A percentile compares a stretch with the other conserved stretches of the same genome.
phyloP scores from a whole-genome alignment of 2,329 filamentous ascomycete species.

The Penicillium griseofulvum region DNA sequence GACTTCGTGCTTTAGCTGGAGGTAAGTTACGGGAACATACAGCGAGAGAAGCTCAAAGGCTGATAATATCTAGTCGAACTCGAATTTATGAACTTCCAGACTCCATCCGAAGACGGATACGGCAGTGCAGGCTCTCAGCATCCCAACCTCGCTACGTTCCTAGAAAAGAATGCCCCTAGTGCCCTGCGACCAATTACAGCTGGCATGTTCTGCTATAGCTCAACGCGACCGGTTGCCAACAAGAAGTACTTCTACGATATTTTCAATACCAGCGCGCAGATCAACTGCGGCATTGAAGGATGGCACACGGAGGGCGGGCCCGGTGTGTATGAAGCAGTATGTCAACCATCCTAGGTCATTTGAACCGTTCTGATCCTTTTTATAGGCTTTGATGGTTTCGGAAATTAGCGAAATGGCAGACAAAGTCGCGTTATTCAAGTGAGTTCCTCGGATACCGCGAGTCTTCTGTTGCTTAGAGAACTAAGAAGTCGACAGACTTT shows the following conservation, averaged over 20 bases:
- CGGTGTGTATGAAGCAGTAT: slow-evolving; percentile 84
- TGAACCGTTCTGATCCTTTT: neutral
- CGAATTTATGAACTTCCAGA: slow-evolving; percentile 61
- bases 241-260: slow-evolving; percentile 86
- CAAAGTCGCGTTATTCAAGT: slow-evolving; percentile 85
- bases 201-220: slow-evolving; percentile 90
- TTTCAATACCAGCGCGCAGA: slow-evolving; percentile 73
- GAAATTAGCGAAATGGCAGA: slow-evolving; percentile 87
- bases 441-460: slow-evolving; percentile 15
- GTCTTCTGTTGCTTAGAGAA: neutral
- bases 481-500: slow-evolving; percentile 52
- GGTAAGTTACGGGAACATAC: slow-evolving; percentile 52
- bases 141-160: slow-evolving; percentile 72
- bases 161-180: slow-evolving; percentile 67
- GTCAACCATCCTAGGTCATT: neutral
- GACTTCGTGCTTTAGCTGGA: slow-evolving; percentile 81
- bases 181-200: slow-evolving; percentile 76
- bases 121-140: slow-evolving; percentile 69
- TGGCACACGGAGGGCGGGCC: slow-evolving; percentile 94
- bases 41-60: neutral
- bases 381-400: slow-evolving; percentile 73
- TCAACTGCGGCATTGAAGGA: slow-evolving; percentile 78
- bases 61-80: slow-evolving; percentile 66
- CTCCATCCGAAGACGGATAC: slow-evolving; percentile 29
- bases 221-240: slow-evolving; percentile 81